These are phyloP conservation scores for Tylopilus subfusipes DNA, from an alignment of 768 basidiomycete genomes.

Conservation along the genomic window DNA sequence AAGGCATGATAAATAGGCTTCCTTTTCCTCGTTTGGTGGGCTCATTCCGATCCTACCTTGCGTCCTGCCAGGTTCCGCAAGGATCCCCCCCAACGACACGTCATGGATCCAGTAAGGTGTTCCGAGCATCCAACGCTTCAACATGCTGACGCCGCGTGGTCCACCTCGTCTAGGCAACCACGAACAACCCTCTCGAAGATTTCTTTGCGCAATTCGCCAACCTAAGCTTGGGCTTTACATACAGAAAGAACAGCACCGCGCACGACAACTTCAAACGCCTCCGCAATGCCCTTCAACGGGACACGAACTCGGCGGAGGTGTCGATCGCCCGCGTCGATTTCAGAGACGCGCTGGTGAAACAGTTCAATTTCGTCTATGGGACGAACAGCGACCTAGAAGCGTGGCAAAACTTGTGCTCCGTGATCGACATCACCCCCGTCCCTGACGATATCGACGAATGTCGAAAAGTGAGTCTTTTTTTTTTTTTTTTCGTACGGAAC, in stretches of 20 bases:
- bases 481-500: too few species aligned
- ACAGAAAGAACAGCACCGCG: constrained; percentile 11
- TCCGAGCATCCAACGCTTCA: too few species aligned
- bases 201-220: constrained; percentile 24
- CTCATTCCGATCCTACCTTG: neutral
- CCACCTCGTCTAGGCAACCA: neutral
- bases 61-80: neutral
- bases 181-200: constrained; percentile 18
- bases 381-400: constrained; percentile 13
- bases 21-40: too few species aligned
- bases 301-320: neutral
- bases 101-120: neutral
- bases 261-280: constrained; percentile 21
- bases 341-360: constrained; percentile 18
- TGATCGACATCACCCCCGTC: constrained; percentile 20
- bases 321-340: neutral
- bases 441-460: constrained; percentile 19
- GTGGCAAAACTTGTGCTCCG: constrained; percentile 26
- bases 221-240: constrained; percentile 13
- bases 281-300: constrained; percentile 2
- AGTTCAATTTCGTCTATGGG: constrained; percentile 28
- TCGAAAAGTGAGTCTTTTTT: constrained; percentile 10
- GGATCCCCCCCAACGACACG: neutral
- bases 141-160: neutral
- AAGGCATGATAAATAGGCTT: neutral